A percentile compares a stretch with the other conserved stretches of the same genome.
phyloP scores from a whole-genome alignment of 2,329 filamentous ascomycete genomes.

The Macrophomina pseudophaseolina region DNA sequence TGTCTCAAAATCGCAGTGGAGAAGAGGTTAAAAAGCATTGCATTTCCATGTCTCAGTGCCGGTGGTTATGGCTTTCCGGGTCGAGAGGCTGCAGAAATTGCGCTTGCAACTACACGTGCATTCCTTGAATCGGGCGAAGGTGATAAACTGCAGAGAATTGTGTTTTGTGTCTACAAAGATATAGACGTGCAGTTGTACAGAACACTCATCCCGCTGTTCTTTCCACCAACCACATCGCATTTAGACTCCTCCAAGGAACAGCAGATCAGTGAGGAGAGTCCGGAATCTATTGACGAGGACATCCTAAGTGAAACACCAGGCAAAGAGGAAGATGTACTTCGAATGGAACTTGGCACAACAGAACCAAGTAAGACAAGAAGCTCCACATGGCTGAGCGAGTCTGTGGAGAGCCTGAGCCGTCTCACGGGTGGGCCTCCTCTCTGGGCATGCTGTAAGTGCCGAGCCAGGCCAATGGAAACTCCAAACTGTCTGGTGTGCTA shows the following conservation, averaged over 20 bases:
- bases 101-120: conserved; percentile 40
- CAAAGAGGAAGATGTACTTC: not conserved
- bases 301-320: not conserved
- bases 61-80: conserved; percentile 41
- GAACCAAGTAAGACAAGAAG: not conserved
- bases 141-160: conserved; percentile 35
- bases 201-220: conserved; percentile 32
- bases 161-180: conserved; percentile 38
- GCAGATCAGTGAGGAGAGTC: not conserved
- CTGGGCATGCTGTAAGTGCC: conserved; percentile 23
- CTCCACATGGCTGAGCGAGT: not conserved
- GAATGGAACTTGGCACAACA: not conserved
- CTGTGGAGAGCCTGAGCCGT: conserved; percentile 5
- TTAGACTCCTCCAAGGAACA: too few species aligned
- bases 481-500: conserved; percentile 23
- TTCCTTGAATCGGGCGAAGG: conserved; percentile 37
- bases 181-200: conserved; percentile 40
- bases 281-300: not conserved
- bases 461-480: conserved; percentile 20
- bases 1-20: conserved; percentile 34
- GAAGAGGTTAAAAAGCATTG: conserved; percentile 37
- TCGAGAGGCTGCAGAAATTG: conserved; percentile 38
- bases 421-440: not conserved
- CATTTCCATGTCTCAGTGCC: conserved; percentile 41
- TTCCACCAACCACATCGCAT: conserved; percentile 3